Evolutionary conservation across 129 eudicot genomes (phyloP), one percentile per base, ranked within the genome.

Genomic region (Sambucus nigra): DNA sequence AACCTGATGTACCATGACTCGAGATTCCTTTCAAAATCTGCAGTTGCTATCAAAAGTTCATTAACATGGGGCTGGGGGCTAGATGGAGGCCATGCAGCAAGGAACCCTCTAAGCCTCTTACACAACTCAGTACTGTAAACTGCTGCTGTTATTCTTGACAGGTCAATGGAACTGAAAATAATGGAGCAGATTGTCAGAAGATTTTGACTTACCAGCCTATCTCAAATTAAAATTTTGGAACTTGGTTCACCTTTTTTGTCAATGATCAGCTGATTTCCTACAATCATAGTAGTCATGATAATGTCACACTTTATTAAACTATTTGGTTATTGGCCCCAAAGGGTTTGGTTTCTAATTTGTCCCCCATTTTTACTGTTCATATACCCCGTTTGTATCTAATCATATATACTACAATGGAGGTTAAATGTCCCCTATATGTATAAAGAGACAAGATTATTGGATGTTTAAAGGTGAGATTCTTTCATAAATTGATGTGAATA

Each of bases 1-100:
- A 39, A 88, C 97, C 88, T 80, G 68, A 88, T 84, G 70, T 78
- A 80, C 97, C 97, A 88, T n/a, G 73, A 77, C 47, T 80, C 84
- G 4, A 88, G 97, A 63, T 72, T 78, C 61, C 97, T 80, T 58
- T 88, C 94, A 51, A 88, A 88, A 70, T 88, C 97, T 14, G 94
- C 80, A 57, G 88, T 66, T 70, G 97, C 94, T 65, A 78, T 73
- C 61, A 88, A 64, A 70, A 88, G 94, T 59, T 80, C 95, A 57
- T 84, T 88, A 19, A 88, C 97, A 65, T 80, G 85, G 32, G 80
- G 71, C 59, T 69, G 74, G 41, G 95, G 97, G 27, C 94, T 78
- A 12, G 94, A 84, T 39, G 97, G 97, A 28, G 97, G 97, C 84
- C 97, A 88, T 26, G 76, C 78, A 26, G 92, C 77, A 63, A 88